Evolutionary conservation across 441 rosid genomes (phyloP).

Genomic region (Rhodomyrtus psidioides): DNA sequence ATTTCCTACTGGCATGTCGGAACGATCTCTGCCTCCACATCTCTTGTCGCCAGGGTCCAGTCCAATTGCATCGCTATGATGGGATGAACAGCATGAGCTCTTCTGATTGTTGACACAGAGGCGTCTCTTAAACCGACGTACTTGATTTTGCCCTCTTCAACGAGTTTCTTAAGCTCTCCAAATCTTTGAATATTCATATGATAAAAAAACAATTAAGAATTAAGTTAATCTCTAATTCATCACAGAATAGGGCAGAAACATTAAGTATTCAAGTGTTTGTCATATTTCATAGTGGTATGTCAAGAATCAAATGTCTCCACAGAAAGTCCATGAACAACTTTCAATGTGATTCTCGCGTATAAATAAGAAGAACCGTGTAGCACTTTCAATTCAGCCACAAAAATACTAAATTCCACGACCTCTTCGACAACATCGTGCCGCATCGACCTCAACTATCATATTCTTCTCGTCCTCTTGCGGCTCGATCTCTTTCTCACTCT

Average conservation of each 20-base stretch:
- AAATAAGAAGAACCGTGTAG: too few relatives aligned
- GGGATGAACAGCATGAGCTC: neutral
- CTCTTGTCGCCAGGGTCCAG: neutral
- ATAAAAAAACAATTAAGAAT: neutral
- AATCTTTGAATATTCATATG: neutral
- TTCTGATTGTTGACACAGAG: neutral
- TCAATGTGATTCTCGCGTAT: too few relatives aligned
- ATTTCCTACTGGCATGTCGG: neutral
- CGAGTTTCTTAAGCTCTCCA: neutral
- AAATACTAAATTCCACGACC: neutral
- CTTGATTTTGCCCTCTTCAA: neutral
- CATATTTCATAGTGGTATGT: neutral
- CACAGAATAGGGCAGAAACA: neutral
- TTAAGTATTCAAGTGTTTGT: neutral
- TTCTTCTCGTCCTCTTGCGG: too few relatives aligned
- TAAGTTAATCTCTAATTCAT: neutral
- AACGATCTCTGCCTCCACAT: neutral
- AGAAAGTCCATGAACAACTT: neutral
- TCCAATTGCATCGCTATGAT: neutral
- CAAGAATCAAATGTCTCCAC: neutral
- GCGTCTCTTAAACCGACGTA: neutral
- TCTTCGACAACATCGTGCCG: neutral
- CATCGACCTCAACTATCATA: neutral
- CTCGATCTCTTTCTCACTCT: too few relatives aligned
- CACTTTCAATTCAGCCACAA: neutral